Evolutionary conservation across 805 yeast genomes (phyloP), one percentile per base, ranked within the genome.

Genomic region (Yarrowia hollandica): DNA sequence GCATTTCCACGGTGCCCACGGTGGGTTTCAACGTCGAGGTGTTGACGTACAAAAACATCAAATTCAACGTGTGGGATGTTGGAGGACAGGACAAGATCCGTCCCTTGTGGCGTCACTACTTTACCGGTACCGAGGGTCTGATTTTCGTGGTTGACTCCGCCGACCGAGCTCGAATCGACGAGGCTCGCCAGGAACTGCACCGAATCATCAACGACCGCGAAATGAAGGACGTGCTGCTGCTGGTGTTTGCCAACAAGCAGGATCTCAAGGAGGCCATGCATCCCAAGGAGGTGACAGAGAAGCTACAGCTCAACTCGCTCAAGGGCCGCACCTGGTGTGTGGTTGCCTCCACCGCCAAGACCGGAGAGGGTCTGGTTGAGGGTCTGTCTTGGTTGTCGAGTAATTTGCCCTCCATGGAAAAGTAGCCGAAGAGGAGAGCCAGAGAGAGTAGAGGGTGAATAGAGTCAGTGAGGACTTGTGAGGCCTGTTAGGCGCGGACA

Each of bases 71-170:
- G 69, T 88, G 96, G 96, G 96, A 88, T 72, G 94, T 94, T 62
- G 97, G 97, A 74, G 97, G 97, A 70, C 97, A 90, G 76, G 95
- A 88, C 68, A 79, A 95, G 72, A 82, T 90, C 65, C 82, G 97
- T 69, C 96, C 95, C 0, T 77, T 91, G 61, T 91, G 98, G 97
- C 83, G 97, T 72, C 97, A 91, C 70, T 91, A 91, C 74, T 90
- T 87, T 73, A 88, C 96, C 11, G 96, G 96, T 34, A 89, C 97
- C 4, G 87, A 90, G 69, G 96, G 96, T 9, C 79, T 91, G 61
- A 89, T 91, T 59, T 91, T 88, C 71, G 97, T 91, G 59, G 86
- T 91, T 62, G 98, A 91, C 73, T 81, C 90, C 5, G 82, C 87
- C 7, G 96, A 90, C 72, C 69, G 74, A 42, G 80, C 77, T 28